Conservation (phyloP, 768 basidiomycete species). For the Dictyophora rubrovolvata region DNA sequence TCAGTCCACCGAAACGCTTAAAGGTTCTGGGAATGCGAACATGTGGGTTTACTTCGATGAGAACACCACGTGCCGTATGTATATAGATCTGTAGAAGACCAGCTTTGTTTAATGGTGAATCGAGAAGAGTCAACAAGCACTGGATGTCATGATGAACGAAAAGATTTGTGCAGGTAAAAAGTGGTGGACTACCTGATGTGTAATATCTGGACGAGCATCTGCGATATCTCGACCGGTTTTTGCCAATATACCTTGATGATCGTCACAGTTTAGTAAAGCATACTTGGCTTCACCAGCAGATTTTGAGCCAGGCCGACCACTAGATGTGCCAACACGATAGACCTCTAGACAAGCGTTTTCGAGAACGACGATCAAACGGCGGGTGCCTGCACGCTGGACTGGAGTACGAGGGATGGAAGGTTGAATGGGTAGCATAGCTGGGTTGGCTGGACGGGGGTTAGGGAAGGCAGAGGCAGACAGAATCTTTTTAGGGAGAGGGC, state of each 20-base stretch:
- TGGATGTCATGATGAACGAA: constrained; percentile 21
- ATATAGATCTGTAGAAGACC: constrained; percentile 96
- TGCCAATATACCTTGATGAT: constrained; percentile 96
- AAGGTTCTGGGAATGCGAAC: constrained; percentile 97
- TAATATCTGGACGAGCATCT: constrained; percentile 98
- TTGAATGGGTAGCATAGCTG: constrained; percentile 24
- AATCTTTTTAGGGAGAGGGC: constrained; percentile 41
- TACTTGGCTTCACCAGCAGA: constrained; percentile 78
- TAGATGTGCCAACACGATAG: constrained; percentile 54
- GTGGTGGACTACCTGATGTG: constrained; percentile 65
- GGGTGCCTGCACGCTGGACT: constrained; percentile 30
- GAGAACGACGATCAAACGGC: constrained; percentile 80
- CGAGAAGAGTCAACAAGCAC: constrained; percentile 92
- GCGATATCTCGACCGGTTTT: constrained; percentile 98
- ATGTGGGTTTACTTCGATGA: constrained; percentile 97
- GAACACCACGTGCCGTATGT: constrained; percentile 89
- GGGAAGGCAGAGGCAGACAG: background rate
- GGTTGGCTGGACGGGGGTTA: constrained; percentile 13
- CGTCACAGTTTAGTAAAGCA: constrained; percentile 94
- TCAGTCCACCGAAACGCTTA: constrained; percentile 95
- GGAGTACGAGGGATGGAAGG: constrained; percentile 27
- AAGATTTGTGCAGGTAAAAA: no score
- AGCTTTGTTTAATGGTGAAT: constrained; percentile 97
- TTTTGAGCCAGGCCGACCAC: constrained; percentile 41
- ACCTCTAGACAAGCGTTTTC: constrained; percentile 95